Base-by-base conservation (phyloP, 495 filamentous ascomycete genomes). In the Usnea hakonensis region DNA sequence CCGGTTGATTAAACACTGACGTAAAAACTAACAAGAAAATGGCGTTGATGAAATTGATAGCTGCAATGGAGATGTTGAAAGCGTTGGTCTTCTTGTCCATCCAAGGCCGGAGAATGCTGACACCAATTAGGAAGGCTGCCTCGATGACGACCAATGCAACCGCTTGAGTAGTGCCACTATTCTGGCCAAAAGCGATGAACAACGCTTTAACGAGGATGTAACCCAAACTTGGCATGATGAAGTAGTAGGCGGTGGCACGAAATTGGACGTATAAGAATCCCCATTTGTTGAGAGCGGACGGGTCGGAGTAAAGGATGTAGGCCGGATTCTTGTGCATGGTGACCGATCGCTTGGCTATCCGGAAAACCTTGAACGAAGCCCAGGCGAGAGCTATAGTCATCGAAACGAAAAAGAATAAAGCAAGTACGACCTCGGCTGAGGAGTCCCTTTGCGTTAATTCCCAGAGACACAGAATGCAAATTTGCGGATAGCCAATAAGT, bases 41-140 rank as follows among this genome's bases (percentile, higher is more conserved):
- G 63, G 85, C 83, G 72, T 95, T 96, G 72, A 97, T 70, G 71
- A 97, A 95, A 75, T 97, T 97, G 70, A 96, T 78, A 35, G 82
- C 86, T 59, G 83, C 86, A 69, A 98, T 97, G 59, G 92, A 80
- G 65, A 98, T 96, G 77, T 97, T 97, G 82, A 95, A 95, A 55
- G 86, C 84, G 72, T 98, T 98, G 63, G 93, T 97, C 76, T 91
- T 94, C 83, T 96, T 97, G 79, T 98, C 94, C 94, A 98, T 97
- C 86, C 91, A 98, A 9, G 94, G 94, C 44, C 90, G 86, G 67
- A 96, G 76, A 50, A 95, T 84, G 64, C 84, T 88, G 38, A 90
- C 85, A 35, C 72, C 83, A 68, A 97, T 87, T 65, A 98, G 79
- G 68, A 90, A 86, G 33, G 69, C 83, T 0, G 89, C 88, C 77